These are phyloP conservation scores for Xerocomus spinulosus DNA, from an alignment of 768 basidiomycete species.

Conservation along the genomic window DNA sequence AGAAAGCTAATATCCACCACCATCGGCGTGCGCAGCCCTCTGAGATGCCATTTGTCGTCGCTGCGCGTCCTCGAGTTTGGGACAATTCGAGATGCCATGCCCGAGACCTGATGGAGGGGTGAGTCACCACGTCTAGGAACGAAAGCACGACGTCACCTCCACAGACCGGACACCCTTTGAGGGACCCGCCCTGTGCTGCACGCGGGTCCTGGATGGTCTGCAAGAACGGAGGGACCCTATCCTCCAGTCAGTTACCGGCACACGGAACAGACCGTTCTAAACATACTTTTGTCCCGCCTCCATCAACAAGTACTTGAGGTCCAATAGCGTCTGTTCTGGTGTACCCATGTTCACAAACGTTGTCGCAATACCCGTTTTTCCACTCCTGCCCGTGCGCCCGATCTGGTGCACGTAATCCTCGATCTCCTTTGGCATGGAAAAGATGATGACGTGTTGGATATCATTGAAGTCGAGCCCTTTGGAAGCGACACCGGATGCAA, in stretches of 20 bases:
- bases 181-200: constrained; percentile 65
- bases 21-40: constrained; percentile 62
- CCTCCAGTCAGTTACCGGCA: not conserved
- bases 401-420: constrained; percentile 99
- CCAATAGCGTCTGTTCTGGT: constrained; percentile 90
- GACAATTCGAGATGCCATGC: constrained; percentile 91
- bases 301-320: constrained; percentile 94
- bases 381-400: constrained; percentile 94
- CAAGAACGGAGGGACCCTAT: constrained; percentile 91
- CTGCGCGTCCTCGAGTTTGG: constrained; percentile 92
- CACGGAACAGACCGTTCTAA: not conserved
- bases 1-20: constrained; percentile 32
- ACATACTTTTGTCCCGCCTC: constrained; percentile 96
- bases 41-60: constrained; percentile 88
- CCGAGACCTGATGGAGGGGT: constrained; percentile 62
- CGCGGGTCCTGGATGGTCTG: constrained; percentile 87
- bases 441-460: constrained; percentile 98
- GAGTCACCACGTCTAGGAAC: not conserved
- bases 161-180: constrained; percentile 93
- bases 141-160: constrained; percentile 55
- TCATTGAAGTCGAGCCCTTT: constrained; percentile 99
- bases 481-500: constrained; percentile 95
- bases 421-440: constrained; percentile 99
- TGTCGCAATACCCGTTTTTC: constrained; percentile 98
- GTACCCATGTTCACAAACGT: constrained; percentile 99